Evolutionary conservation across 2,329 filamentous ascomycete species (phyloP).

Genomic region (Penicillium sp.): DNA sequence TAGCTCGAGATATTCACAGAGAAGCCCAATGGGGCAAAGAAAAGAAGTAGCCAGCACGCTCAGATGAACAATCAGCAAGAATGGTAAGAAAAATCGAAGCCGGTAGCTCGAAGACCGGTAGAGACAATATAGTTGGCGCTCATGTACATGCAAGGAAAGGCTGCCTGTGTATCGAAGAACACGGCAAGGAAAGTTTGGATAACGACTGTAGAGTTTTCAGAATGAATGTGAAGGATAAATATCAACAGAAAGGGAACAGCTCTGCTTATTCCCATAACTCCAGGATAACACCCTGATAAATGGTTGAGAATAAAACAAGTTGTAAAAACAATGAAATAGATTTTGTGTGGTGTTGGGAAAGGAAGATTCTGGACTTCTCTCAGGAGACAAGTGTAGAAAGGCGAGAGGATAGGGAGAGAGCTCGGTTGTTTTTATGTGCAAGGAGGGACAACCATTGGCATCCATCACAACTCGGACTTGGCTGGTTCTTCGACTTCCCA

Average conservation of each 20-base stretch:
- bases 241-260: not conserved
- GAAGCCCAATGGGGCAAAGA: not conserved
- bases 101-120: slow-evolving; percentile 7
- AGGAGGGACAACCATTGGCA: not conserved
- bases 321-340: not conserved
- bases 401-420: not conserved
- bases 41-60: slow-evolving; percentile 1
- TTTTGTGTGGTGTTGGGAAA: not conserved
- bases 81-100: slow-evolving; percentile 9
- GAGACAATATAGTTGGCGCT: slow-evolving; percentile 21
- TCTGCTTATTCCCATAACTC: not conserved
- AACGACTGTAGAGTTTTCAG: not conserved
- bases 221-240: not conserved
- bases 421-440: slow-evolving; percentile 1
- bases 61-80: slow-evolving; percentile 9
- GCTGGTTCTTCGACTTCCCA: slow-evolving; percentile 17
- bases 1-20: slow-evolving; percentile 3
- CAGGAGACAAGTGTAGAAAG: not conserved
- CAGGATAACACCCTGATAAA: not conserved
- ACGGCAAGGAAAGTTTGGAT: not conserved
- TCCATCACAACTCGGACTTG: slow-evolving; percentile 25
- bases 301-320: not conserved
- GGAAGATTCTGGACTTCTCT: too few species aligned
- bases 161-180: not conserved
- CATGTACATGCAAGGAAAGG: slow-evolving; percentile 25